These are phyloP conservation scores for Pseudocercospora fuligena DNA, from an alignment of 2,329 filamentous ascomycete species.

Conservation along the genomic window DNA sequence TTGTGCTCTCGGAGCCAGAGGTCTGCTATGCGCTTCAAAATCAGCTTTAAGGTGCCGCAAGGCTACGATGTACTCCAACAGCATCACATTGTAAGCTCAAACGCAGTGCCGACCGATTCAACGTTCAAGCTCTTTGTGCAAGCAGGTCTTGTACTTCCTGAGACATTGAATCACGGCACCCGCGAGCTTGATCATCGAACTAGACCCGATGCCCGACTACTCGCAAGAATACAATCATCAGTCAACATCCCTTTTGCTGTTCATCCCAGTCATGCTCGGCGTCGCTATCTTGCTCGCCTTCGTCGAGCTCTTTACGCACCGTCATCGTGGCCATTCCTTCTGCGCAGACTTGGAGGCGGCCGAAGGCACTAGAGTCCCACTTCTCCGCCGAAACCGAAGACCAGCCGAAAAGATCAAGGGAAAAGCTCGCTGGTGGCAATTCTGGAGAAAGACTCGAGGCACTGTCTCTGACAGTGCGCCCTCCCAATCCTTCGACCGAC, in stretches of 20 bases:
- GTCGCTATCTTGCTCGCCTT: background rate
- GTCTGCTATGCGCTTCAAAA: background rate
- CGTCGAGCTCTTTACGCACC: background rate
- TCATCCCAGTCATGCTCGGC: background rate
- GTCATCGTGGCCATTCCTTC: background rate
- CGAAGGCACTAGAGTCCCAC: background rate
- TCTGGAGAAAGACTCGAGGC: background rate
- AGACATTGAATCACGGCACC: background rate
- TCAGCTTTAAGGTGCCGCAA: background rate
- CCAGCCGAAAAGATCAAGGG: background rate
- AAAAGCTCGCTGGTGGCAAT: background rate
- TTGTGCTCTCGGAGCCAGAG: background rate
- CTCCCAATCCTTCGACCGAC: background rate
- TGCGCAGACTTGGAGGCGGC: background rate
- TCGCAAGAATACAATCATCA: background rate
- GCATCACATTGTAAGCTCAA: background rate
- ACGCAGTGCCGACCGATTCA: background rate
- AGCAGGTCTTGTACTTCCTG: background rate
- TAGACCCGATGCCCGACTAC: background rate
- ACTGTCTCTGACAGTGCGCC: background rate
- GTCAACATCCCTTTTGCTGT: background rate
- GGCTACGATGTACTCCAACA: background rate
- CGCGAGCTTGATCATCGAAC: background rate
- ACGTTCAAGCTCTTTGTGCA: background rate
- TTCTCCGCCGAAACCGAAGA: background rate